These are phyloP conservation scores for Paraphoma chrysanthemicola DNA, from an alignment of 2,329 filamentous ascomycete genomes.

Conservation along the genomic window DNA sequence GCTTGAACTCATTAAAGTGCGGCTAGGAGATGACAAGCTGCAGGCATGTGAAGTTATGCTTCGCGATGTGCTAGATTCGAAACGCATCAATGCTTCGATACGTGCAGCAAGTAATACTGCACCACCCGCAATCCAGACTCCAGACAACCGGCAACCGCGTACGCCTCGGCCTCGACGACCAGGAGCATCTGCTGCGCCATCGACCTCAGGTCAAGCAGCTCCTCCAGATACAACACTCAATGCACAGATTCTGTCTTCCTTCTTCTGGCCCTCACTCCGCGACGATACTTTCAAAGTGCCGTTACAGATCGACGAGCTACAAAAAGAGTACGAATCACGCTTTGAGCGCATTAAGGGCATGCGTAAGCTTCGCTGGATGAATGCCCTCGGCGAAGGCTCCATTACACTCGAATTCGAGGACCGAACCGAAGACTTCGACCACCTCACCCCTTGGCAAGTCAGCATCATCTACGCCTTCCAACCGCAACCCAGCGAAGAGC, in stretches of 20 bases:
- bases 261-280: conserved; percentile 89
- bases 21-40: conserved; percentile 83
- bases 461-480: conserved; percentile 87
- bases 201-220: conserved; percentile 16
- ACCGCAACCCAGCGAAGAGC: conserved; percentile 48
- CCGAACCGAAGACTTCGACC: conserved; percentile 74
- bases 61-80: conserved; percentile 86
- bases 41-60: conserved; percentile 98
- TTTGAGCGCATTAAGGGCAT: conserved; percentile 83
- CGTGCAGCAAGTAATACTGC: conserved; percentile 25
- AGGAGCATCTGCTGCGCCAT: conserved; percentile 13
- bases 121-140: conserved; percentile 20
- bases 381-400: conserved; percentile 78
- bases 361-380: conserved; percentile 87
- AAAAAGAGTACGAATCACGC: conserved; percentile 73
- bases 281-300: conserved; percentile 74
- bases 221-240: conserved; percentile 61
- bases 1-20: conserved; percentile 83
- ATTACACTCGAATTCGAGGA: conserved; percentile 86
- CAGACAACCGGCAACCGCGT: conserved; percentile 26
- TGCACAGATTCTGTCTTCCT: conserved; percentile 85
- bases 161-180: conserved; percentile 36
- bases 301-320: conserved; percentile 62
- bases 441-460: conserved; percentile 85
- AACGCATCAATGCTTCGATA: conserved; percentile 69